phyloP scores from a whole-genome alignment of 768 basidiomycete species.

The Chlorophyllum brunneum region DNA sequence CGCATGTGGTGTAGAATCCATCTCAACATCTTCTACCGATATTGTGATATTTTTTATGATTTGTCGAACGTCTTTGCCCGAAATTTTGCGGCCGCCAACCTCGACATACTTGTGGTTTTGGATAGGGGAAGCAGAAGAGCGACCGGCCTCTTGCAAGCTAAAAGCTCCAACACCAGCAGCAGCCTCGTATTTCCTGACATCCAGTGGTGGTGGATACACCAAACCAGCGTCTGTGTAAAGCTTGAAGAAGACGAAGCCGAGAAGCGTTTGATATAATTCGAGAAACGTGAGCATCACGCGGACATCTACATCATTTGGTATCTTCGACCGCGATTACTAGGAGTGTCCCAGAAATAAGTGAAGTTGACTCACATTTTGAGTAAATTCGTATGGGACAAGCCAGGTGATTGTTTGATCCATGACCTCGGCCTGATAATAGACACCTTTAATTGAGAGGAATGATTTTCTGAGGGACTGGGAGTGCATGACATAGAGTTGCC shows the following conservation, averaged over 20 bases:
- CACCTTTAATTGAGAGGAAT: conserved; percentile 95
- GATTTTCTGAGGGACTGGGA: conserved; percentile 80
- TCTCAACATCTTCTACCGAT: conserved; percentile 32
- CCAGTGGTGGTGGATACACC: conserved; percentile 92
- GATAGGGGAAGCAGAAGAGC: conserved; percentile 28
- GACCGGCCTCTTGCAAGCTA: conserved; percentile 54
- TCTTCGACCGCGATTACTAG: conserved; percentile 38
- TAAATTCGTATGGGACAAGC: conserved; percentile 97
- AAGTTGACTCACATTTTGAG: conserved; percentile 78
- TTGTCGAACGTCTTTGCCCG: conserved; percentile 53
- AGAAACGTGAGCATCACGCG: conserved; percentile 98
- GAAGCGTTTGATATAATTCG: conserved; percentile 94
- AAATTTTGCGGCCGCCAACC: conserved; percentile 39
- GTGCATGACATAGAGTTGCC: conserved; percentile 95
- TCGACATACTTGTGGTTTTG: conserved; percentile 47
- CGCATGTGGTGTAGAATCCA: conserved; percentile 17
- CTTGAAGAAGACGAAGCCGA: conserved; percentile 96
- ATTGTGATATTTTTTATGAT: conserved; percentile 53
- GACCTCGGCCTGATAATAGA: conserved; percentile 96
- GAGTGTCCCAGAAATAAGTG: conserved; percentile 9
- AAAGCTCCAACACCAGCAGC: conserved; percentile 90
- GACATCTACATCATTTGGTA: conserved; percentile 93
- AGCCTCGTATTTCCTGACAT: conserved; percentile 75
- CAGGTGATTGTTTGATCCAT: conserved; percentile 92
- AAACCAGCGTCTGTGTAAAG: conserved; percentile 93